These are phyloP conservation scores for Prosopis cineraria DNA, from an alignment of 306 rosid species.

Conservation along the genomic window DNA sequence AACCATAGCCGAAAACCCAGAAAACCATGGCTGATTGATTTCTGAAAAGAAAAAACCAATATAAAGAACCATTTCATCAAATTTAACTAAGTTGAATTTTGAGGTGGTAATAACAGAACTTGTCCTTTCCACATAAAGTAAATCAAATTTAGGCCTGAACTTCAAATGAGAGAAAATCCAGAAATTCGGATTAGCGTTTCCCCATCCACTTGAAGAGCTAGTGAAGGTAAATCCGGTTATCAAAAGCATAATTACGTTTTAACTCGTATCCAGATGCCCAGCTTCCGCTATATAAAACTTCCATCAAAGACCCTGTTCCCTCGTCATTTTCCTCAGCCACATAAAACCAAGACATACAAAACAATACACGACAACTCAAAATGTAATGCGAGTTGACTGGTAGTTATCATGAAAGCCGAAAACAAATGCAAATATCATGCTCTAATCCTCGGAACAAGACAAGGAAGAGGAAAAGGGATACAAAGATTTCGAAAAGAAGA, in stretches of 20 bases:
- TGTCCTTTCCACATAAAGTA: neutral
- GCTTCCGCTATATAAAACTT: neutral
- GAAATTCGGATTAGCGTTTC: neutral
- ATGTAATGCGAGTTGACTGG: neutral
- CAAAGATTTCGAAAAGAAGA: neutral
- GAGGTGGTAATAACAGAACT: neutral
- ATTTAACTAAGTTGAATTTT: neutral
- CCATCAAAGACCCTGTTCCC: neutral
- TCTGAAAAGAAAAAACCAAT: slow-evolving; percentile 24
- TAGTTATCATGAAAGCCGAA: neutral
- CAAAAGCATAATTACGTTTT: neutral
- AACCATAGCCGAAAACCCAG: slow-evolving; percentile 98
- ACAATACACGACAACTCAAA: neutral
- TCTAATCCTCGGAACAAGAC: neutral
- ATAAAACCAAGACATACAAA: neutral
- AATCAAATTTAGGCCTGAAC: neutral
- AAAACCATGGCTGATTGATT: slow-evolving; percentile 70
- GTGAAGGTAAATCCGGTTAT: neutral
- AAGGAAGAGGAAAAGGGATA: neutral
- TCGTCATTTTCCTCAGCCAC: neutral
- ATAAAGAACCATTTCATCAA: neutral
- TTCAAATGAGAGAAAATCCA: neutral
- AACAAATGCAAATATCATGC: neutral
- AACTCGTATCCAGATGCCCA: neutral
- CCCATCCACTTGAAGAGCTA: neutral